Evolutionary conservation across 2,329 filamentous ascomycete species (phyloP).

Genomic region (Esteya vermicola): DNA sequence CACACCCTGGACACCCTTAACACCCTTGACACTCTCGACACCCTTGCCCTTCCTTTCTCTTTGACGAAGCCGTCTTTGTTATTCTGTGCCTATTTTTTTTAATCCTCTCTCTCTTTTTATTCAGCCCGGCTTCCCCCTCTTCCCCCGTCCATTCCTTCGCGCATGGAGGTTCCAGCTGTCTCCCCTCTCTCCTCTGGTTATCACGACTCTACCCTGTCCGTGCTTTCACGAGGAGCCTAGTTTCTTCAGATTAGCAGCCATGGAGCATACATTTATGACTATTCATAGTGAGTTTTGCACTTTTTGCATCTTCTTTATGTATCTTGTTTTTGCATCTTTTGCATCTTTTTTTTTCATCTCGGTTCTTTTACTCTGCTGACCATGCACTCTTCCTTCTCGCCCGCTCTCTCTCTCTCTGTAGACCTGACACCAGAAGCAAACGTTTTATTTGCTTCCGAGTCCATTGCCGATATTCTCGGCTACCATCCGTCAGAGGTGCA

Average conservation of each 20-base stretch:
- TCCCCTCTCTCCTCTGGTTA: background rate
- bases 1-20: too few species aligned
- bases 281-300: constrained; percentile 59
- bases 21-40: too few species aligned
- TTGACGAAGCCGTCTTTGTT: too few species aligned
- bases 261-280: constrained; percentile 84
- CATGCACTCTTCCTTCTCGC: background rate
- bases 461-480: constrained; percentile 69
- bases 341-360: background rate
- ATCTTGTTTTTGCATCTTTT: background rate
- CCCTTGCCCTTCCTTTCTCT: too few species aligned
- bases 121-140: too few species aligned
- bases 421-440: constrained; percentile 63
- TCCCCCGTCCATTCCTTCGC: too few species aligned
- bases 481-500: constrained; percentile 64
- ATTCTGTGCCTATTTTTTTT: too few species aligned
- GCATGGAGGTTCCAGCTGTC: too few species aligned
- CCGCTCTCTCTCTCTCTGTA: constrained; percentile 19
- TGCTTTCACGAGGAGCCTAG: too few species aligned
- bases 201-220: background rate
- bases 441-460: constrained; percentile 73
- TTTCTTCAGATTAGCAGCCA: too few species aligned
- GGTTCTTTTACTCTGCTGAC: background rate
- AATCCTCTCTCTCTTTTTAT: too few species aligned
- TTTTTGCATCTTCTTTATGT: background rate